phyloP scores from a whole-genome alignment of 192 early-diverging fungal species.

The Diversispora eburnea region DNA sequence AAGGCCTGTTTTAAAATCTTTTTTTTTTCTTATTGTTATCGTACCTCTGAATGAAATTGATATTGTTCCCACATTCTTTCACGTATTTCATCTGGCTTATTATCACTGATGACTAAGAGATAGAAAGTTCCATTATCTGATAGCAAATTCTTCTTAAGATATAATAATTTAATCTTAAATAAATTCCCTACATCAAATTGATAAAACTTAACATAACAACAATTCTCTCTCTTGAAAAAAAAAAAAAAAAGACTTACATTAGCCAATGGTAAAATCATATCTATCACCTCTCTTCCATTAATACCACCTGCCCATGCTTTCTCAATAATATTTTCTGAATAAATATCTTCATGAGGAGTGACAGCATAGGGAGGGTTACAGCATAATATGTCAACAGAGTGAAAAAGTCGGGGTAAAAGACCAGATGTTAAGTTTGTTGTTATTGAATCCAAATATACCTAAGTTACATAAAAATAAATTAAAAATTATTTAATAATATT shows the following conservation, averaged over 20 bases:
- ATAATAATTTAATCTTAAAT: neutral
- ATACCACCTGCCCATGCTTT: slow-evolving; percentile 92
- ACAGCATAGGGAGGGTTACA: slow-evolving; percentile 98
- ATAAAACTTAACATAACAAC: too few species aligned
- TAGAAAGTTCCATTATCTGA: slow-evolving; percentile 76
- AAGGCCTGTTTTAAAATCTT: neutral
- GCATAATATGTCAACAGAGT: slow-evolving; percentile 71
- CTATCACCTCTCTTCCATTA: slow-evolving; percentile 85
- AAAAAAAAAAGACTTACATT: slow-evolving; percentile 43
- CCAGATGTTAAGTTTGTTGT: slow-evolving; percentile 58
- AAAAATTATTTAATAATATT: neutral
- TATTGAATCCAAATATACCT: slow-evolving; percentile 61
- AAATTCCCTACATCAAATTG: too few species aligned
- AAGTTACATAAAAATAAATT: slow-evolving; percentile 12
- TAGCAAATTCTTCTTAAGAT: slow-evolving; percentile 49
- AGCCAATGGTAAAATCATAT: slow-evolving; percentile 70
- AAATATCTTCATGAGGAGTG: slow-evolving; percentile 76
- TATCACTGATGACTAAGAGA: slow-evolving; percentile 81
- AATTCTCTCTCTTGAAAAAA: too few species aligned
- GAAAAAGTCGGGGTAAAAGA: slow-evolving; percentile 50
- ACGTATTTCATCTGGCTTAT: slow-evolving; percentile 77
- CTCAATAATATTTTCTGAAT: slow-evolving; percentile 60
- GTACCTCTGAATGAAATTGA: slow-evolving; percentile 46
- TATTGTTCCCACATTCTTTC: slow-evolving; percentile 49
- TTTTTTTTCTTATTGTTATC: neutral